Conservation (phyloP, 192 early-diverging fungal genomes). For the Gaertneriomyces sp. region DNA sequence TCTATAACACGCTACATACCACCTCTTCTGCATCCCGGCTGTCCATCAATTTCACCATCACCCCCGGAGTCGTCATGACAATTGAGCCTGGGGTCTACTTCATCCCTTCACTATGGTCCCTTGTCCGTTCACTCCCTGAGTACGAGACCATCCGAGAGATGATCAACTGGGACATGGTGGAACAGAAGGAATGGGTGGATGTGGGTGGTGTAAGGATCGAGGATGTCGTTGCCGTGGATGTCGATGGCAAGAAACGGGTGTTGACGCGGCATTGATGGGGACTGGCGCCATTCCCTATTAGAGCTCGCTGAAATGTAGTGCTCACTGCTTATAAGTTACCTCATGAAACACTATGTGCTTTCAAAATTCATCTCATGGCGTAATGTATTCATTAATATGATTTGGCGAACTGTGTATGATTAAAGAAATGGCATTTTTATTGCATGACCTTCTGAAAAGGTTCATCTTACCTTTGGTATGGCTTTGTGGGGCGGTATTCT, state of each 20-base stretch:
- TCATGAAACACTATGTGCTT: too few relatives aligned
- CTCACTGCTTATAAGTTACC: too few relatives aligned
- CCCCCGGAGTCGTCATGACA: slow-evolving; percentile 73
- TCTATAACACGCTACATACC: neutral
- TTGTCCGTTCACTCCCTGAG: slow-evolving; percentile 19
- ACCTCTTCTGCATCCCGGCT: neutral
- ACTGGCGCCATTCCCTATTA: too few relatives aligned
- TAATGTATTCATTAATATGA: too few relatives aligned
- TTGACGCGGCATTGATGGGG: slow-evolving; percentile 13
- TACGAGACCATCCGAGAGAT: slow-evolving; percentile 6
- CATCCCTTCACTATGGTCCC: slow-evolving; percentile 64
- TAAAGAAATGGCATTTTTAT: too few relatives aligned
- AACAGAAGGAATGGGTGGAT: slow-evolving; percentile 17
- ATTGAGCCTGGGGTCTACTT: slow-evolving; percentile 96
- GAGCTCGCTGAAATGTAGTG: too few relatives aligned
- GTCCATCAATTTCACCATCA: slow-evolving; percentile 42
- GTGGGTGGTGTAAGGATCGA: slow-evolving; percentile 53
- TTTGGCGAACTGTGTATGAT: too few relatives aligned
- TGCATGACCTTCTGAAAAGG: too few relatives aligned
- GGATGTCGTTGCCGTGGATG: slow-evolving; percentile 45
- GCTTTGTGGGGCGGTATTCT: too few relatives aligned
- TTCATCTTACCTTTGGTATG: too few relatives aligned
- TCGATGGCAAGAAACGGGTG: slow-evolving; percentile 31
- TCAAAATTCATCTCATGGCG: too few relatives aligned
- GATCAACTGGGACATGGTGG: slow-evolving; percentile 46